A percentile compares a stretch with the other conserved stretches of the same genome.
Evolutionary conservation across 208 protist species (phyloP).

Genomic region (Naegleria gruberi): DNA sequence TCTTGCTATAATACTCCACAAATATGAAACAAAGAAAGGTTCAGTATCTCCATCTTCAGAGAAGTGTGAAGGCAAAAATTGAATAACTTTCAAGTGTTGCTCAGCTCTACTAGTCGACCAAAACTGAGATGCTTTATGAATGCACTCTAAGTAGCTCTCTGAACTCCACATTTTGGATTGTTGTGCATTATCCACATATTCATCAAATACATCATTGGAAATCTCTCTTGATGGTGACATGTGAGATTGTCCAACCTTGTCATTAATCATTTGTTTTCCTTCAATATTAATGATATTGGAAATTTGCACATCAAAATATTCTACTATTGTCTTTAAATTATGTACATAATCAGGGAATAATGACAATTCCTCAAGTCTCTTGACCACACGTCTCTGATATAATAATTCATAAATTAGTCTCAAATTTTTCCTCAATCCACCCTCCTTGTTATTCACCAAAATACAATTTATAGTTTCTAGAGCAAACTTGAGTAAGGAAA

Average conservation of each 20-base stretch:
- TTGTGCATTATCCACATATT: not conserved
- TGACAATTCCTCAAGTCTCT: not conserved
- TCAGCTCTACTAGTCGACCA: not conserved
- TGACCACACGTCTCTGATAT: not conserved
- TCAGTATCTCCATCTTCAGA: not conserved
- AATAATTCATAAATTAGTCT: slow-evolving; percentile 8
- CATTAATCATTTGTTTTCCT: not conserved
- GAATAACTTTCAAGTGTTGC: not conserved
- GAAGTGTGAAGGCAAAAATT: not conserved
- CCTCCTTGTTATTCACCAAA: not conserved
- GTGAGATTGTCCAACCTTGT: not conserved
- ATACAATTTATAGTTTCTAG: slow-evolving; percentile 23
- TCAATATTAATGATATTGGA: not conserved
- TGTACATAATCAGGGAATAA: not conserved
- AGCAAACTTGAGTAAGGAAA: not conserved
- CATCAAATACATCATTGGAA: not conserved
- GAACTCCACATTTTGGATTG: not conserved
- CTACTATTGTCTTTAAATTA: not conserved
- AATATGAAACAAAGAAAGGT: not conserved
- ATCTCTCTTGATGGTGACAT: not conserved
- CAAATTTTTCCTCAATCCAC: not conserved
- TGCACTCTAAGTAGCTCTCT: not conserved
- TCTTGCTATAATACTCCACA: not conserved
- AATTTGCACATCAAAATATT: not conserved
- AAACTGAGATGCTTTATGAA: not conserved